Evolutionary conservation across 495 filamentous ascomycete species (phyloP).

Genomic region (Cudoniella acicularis): DNA sequence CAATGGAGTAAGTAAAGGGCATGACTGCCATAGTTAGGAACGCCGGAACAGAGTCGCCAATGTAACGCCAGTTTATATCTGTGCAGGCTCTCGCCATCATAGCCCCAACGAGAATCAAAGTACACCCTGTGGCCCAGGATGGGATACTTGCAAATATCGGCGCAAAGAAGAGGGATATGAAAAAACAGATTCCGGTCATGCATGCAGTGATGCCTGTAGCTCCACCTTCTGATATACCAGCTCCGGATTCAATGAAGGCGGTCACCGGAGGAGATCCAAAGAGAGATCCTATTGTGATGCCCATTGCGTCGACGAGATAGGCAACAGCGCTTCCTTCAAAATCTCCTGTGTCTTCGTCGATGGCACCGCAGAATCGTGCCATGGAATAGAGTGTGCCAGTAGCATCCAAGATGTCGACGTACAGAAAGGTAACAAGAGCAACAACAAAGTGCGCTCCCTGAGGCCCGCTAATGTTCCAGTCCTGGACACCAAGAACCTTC

Average conservation of each 20-base stretch:
- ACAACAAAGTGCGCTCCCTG: constrained; percentile 67
- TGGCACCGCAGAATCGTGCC: constrained; percentile 70
- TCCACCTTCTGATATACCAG: constrained; percentile 80
- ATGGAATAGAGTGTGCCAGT: constrained; percentile 80
- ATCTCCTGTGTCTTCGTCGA: constrained; percentile 70
- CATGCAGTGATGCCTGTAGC: constrained; percentile 80
- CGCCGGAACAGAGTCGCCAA: constrained; percentile 73
- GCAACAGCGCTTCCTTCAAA: constrained; percentile 76
- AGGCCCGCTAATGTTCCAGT: constrained; percentile 60
- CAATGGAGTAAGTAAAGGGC: constrained; percentile 82
- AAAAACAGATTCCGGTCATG: constrained; percentile 72
- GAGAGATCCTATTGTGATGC: constrained; percentile 72
- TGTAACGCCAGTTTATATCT: constrained; percentile 82
- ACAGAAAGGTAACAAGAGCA: constrained; percentile 79
- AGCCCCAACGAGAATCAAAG: constrained; percentile 73
- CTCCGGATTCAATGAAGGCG: constrained; percentile 79
- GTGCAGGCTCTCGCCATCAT: constrained; percentile 73
- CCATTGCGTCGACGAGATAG: constrained; percentile 74
- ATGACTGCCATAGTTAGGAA: constrained; percentile 78
- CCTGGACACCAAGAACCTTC: constrained; percentile 58
- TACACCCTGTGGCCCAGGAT: constrained; percentile 79
- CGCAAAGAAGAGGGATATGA: constrained; percentile 81
- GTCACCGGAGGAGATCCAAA: constrained; percentile 74
- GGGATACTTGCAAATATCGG: constrained; percentile 84
- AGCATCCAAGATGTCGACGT: constrained; percentile 77